Percentiles rank a stretch among this genome's conserved stretches.
Conservation (phyloP, 2,329 filamentous ascomycete genomes). For the Myotisia sp. region DNA sequence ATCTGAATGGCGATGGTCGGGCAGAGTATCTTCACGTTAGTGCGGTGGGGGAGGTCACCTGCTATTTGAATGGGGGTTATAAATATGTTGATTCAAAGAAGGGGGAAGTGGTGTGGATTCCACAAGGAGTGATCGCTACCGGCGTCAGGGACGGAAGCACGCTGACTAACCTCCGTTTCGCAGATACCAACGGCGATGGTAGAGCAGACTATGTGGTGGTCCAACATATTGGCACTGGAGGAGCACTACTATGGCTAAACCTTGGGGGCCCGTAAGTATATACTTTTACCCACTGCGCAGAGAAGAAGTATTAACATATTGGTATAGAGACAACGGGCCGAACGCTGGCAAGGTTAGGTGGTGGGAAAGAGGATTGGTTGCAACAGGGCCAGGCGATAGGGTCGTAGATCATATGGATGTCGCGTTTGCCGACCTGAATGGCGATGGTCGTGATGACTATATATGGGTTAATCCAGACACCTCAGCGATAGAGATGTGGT, state of each 20-base stretch:
- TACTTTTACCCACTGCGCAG: neutral
- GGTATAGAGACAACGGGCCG: conserved; percentile 1
- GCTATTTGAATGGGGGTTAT: conserved; percentile 9
- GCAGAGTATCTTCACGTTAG: conserved; percentile 9
- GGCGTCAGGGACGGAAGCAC: conserved; percentile 1
- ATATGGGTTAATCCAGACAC: conserved; percentile 7
- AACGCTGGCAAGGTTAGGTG: conserved; percentile 3
- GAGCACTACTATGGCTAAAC: conserved; percentile 1
- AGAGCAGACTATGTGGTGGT: conserved; percentile 6
- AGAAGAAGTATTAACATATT: neutral
- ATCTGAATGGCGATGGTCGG: conserved; percentile 9
- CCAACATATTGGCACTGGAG: neutral
- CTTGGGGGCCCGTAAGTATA: conserved; percentile 2
- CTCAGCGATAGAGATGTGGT: no score
- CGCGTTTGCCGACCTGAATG: conserved; percentile 7
- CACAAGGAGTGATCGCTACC: conserved; percentile 7
- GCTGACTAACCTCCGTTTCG: conserved; percentile 4
- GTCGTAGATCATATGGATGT: neutral
- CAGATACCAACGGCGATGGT: conserved; percentile 10
- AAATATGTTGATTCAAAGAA: neutral
- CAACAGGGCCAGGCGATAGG: conserved; percentile 2
- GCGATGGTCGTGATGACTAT: conserved; percentile 10
- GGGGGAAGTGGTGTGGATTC: conserved; percentile 2
- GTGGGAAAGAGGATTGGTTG: conserved; percentile 4
- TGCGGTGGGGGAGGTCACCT: conserved; percentile 4